Evolutionary conservation across 1,139 yeast genomes (phyloP), one percentile per base, ranked within the genome.

Genomic region (Hanseniaspora gamundiae): DNA sequence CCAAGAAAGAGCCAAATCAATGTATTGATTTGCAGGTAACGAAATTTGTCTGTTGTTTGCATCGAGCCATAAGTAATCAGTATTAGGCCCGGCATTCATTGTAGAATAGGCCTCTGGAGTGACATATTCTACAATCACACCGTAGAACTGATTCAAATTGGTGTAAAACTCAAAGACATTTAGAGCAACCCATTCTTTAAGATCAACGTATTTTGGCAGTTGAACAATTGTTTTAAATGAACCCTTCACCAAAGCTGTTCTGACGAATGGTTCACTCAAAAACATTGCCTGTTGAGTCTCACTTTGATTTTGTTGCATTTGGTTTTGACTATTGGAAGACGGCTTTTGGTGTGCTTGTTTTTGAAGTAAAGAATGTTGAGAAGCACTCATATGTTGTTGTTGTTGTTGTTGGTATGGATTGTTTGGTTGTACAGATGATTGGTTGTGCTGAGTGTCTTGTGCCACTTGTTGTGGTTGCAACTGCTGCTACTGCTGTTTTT

Each of bases 241-340:
- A n/a, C 99, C 99, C 58, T 91, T 91, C 29, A 93, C 98, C 40
- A 91, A 69, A 0, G 97, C 94, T 0, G 96, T 85, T 49, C 88
- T 80, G 5, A 88, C 93, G 62, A 84, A 93, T 13, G 97, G 97
- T 53, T 88, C 95, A 59, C 94, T 81, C 55, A 91, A 62, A 58
- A 87, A 91, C 58, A 61, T 59, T 1, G 54, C 45, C 42, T 61
- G 60, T 41, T 57, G 58, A 2, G 62, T 52, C 27, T 52, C 53
- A 8, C 42, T 10, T 48, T 41, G 82, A 69, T 10, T 88, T 94
- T 44, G 65, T 55, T 48, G 51, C 49, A 35, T 42, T 14, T 22
- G 35, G 2, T n/a, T 27, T 9, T 30, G 31, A 24, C 1, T 26
- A 19, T 24, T 30, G n/a, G n/a, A n/a, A n/a, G n/a, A n/a, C n/a